phyloP scores from a whole-genome alignment of 2,329 filamentous ascomycete genomes.

The Saccharata proteae region DNA sequence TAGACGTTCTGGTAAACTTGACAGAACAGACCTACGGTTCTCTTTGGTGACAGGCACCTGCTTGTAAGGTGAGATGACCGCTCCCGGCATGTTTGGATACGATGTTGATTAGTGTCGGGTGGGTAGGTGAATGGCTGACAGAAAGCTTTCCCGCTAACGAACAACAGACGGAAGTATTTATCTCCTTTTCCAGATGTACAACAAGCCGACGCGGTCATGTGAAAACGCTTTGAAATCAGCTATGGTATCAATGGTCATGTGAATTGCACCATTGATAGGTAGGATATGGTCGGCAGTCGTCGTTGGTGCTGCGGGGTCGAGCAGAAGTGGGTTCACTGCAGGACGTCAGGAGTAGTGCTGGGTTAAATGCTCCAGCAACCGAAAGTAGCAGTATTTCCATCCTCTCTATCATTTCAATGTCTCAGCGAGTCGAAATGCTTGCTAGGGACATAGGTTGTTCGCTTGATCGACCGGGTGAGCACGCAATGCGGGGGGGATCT shows the following conservation, averaged over 20 bases:
- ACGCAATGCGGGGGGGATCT: constrained; percentile 9
- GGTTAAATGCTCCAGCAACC: too few species aligned
- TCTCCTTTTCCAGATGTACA: not conserved
- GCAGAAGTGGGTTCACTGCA: too few species aligned
- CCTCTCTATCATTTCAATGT: too few species aligned
- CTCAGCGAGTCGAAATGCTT: not conserved
- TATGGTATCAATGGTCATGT: too few species aligned
- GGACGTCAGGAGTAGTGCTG: too few species aligned
- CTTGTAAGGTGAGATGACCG: constrained; percentile 15
- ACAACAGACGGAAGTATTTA: not conserved
- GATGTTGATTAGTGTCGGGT: not conserved
- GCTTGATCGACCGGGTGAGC: constrained; percentile 1
- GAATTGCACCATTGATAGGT: too few species aligned
- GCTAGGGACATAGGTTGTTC: too few species aligned
- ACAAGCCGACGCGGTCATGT: too few species aligned
- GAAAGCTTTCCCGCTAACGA: constrained; percentile 1
- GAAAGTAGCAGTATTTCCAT: too few species aligned
- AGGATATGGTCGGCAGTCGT: too few species aligned
- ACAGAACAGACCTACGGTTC: constrained; percentile 11
- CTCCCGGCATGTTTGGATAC: constrained; percentile 10
- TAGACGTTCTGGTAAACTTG: not conserved
- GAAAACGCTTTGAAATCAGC: too few species aligned
- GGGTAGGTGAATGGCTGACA: constrained; percentile 1
- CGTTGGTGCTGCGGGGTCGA: too few species aligned
- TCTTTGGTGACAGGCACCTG: constrained; percentile 21